Percentiles rank a stretch among this genome's conserved stretches.
Evolutionary conservation across 306 rosid genomes (phyloP).

Genomic region (Rosa lucieae): DNA sequence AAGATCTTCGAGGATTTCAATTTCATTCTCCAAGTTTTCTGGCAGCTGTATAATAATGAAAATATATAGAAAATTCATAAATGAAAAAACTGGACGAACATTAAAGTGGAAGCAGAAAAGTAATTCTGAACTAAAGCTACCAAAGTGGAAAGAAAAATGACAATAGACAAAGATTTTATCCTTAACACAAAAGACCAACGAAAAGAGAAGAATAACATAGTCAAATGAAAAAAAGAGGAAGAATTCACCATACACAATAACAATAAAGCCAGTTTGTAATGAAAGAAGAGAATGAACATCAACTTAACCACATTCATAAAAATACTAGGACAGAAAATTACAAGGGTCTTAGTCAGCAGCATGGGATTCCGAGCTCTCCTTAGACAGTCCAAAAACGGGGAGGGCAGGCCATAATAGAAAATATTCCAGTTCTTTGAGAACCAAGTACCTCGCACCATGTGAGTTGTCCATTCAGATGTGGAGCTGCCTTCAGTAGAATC

Average conservation of each 20-base stretch:
- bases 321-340: slow-evolving; percentile 34
- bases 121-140: not conserved
- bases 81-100: not conserved
- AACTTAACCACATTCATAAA: not conserved
- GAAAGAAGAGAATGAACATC: slow-evolving; percentile 4
- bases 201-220: too few relatives aligned
- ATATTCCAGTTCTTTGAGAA: slow-evolving; percentile 50
- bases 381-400: slow-evolving; percentile 66
- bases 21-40: slow-evolving; percentile 69
- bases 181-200: not conserved
- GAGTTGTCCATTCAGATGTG: slow-evolving; percentile 39
- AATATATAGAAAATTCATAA: not conserved
- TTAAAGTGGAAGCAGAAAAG: not conserved
- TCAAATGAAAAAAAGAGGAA: not conserved
- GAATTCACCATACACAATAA: not conserved
- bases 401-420: slow-evolving; percentile 72
- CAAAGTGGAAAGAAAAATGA: not conserved
- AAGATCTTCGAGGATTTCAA: slow-evolving; percentile 56
- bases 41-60: slow-evolving; percentile 48
- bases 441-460: slow-evolving; percentile 92
- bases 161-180: not conserved
- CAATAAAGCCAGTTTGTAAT: not conserved
- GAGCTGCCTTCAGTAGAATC: slow-evolving; percentile 37
- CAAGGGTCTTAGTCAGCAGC: slow-evolving; percentile 45
- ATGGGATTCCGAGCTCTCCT: slow-evolving; percentile 47